phyloP scores from a whole-genome alignment of 768 basidiomycete genomes.

The Termitomyces sp. region DNA sequence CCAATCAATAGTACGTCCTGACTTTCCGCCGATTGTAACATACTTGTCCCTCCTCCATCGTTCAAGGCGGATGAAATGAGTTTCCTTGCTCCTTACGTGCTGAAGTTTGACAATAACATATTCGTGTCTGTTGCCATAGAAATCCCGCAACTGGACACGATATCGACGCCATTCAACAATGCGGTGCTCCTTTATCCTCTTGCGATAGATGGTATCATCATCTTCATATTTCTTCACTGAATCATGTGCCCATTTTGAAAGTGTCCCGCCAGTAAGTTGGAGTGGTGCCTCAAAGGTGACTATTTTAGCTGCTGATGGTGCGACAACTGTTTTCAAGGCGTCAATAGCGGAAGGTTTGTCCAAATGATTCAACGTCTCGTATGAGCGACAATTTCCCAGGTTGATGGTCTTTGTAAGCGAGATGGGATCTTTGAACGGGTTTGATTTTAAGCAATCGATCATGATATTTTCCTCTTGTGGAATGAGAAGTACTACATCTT shows the following conservation, averaged over 20 bases:
- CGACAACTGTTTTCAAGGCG: not conserved
- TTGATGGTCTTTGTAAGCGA: too few species aligned
- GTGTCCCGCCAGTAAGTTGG: not conserved
- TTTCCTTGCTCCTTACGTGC: not conserved
- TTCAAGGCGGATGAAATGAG: not conserved
- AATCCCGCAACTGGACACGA: not conserved
- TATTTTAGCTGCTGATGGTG: not conserved
- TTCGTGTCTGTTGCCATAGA: not conserved
- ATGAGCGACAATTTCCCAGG: not conserved
- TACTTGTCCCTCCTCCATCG: not conserved
- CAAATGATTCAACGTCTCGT: not conserved
- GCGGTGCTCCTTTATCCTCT: not conserved
- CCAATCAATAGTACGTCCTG: not conserved
- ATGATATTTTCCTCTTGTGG: not conserved
- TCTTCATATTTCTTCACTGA: not conserved
- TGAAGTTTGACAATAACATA: not conserved
- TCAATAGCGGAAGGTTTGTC: too few species aligned
- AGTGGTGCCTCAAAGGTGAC: not conserved
- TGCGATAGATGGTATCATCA: not conserved
- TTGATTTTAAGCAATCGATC: not conserved
- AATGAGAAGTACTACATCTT: not conserved
- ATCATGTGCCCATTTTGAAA: not conserved
- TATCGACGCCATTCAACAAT: constrained; percentile 3
- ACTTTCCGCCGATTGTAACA: not conserved
- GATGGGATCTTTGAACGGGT: not conserved